Evolutionary conservation across 148 eudicot genomes (phyloP).

Genomic region (Chenopodium quinoa): DNA sequence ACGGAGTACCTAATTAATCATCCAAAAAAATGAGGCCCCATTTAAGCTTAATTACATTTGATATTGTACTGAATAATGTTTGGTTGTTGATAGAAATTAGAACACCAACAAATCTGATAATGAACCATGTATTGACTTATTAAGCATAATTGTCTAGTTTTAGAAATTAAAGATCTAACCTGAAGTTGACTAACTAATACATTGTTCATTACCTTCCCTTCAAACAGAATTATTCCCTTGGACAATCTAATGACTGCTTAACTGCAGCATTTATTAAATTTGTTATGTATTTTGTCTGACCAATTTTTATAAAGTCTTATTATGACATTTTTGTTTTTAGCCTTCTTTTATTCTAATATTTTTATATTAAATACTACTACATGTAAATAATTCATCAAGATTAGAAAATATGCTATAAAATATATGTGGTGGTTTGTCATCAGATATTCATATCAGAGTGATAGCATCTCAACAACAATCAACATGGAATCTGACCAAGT

Average conservation of each 20-base stretch:
- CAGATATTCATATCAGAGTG: slow-evolving; percentile 14
- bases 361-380: not conserved
- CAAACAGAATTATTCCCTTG: not conserved
- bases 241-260: slow-evolving; percentile 2
- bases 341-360: not conserved
- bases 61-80: not conserved
- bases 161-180: not conserved
- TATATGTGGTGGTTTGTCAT: not conserved
- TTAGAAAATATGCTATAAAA: not conserved
- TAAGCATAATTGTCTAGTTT: not conserved
- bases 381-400: not conserved
- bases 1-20: too few species aligned
- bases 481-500: not conserved
- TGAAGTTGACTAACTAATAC: not conserved
- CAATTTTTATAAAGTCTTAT: too few species aligned
- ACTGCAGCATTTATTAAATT: not conserved
- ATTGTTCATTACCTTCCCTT: slow-evolving; percentile 1
- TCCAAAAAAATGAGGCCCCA: not conserved
- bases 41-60: too few species aligned
- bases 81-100: not conserved
- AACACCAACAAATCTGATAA: not conserved
- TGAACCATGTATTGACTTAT: not conserved
- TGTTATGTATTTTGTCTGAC: not conserved
- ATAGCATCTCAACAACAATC: slow-evolving; percentile 17
- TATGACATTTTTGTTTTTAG: not conserved